A percentile compares a stretch with the other conserved stretches of the same genome.
These are phyloP conservation scores for Veloboletus limbatus DNA, from an alignment of 1,284 basidiomycete genomes.

Conservation along the genomic window DNA sequence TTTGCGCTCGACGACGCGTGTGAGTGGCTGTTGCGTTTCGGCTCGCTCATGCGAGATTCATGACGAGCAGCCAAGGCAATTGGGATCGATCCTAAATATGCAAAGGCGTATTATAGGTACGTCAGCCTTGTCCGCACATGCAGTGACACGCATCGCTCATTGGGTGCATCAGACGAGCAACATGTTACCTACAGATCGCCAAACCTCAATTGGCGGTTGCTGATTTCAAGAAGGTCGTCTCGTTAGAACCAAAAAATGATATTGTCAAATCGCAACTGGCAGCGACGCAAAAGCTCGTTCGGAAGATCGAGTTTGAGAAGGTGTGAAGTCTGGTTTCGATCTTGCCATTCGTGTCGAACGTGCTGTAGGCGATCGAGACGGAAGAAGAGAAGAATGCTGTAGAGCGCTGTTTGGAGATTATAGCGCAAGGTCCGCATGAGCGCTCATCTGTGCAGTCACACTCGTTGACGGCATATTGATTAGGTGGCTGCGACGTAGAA, in stretches of 20 bases:
- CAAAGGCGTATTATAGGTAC: constrained; percentile 86
- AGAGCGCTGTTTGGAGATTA: constrained; percentile 72
- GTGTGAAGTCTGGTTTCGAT: constrained; percentile 36
- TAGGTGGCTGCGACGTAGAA: constrained; percentile 75
- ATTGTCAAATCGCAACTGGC: constrained; percentile 79
- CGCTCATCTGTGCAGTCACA: background rate
- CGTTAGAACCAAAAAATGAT: constrained; percentile 87
- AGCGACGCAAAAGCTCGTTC: constrained; percentile 87
- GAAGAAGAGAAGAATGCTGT: constrained; percentile 82
- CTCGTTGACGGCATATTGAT: constrained; percentile 5
- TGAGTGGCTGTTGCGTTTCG: constrained; percentile 38
- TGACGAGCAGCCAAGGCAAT: constrained; percentile 73
- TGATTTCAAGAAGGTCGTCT: constrained; percentile 85
- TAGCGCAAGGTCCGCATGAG: constrained; percentile 61
- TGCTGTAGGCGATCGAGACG: constrained; percentile 78
- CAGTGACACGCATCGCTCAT: constrained; percentile 6
- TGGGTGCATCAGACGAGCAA: constrained; percentile 65
- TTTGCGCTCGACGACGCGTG: constrained; percentile 78
- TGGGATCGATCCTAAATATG: constrained; percentile 84
- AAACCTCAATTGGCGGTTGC: constrained; percentile 80
- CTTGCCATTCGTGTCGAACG: constrained; percentile 1
- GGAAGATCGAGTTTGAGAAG: constrained; percentile 88
- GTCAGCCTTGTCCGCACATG: constrained; percentile 12
- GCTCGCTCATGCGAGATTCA: constrained; percentile 15
- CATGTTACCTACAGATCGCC: constrained; percentile 88